Conservation (phyloP, 2,329 filamentous ascomycete genomes). For the Cladophialophora chaetospira region DNA sequence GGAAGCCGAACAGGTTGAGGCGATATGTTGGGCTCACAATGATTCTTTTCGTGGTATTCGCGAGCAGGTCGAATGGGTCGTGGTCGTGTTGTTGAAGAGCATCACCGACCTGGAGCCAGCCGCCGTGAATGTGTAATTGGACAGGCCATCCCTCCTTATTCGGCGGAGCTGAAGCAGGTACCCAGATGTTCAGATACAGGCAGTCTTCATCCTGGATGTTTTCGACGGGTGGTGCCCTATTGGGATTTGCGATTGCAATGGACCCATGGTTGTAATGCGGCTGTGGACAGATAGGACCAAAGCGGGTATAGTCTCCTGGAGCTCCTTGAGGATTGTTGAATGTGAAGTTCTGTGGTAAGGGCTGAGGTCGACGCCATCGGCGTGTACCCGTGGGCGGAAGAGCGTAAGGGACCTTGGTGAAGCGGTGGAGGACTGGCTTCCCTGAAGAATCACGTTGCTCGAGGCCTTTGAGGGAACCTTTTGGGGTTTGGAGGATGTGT, state of each 20-base stretch:
- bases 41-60: constrained; percentile 38
- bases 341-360: constrained; percentile 36
- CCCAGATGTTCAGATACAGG: constrained; percentile 54
- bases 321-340: constrained; percentile 34
- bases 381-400: constrained; percentile 42
- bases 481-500: constrained; percentile 28
- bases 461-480: constrained; percentile 28
- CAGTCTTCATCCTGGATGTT: constrained; percentile 51
- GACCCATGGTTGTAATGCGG: constrained; percentile 35
- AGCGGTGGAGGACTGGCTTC: constrained; percentile 35
- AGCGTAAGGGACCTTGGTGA: constrained; percentile 44
- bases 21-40: constrained; percentile 53
- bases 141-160: constrained; percentile 36
- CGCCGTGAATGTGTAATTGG: constrained; percentile 45
- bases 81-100: constrained; percentile 46
- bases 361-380: constrained; percentile 44
- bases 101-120: constrained; percentile 53
- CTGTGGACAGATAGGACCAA: constrained; percentile 46
- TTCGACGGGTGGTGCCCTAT: constrained; percentile 32
- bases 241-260: constrained; percentile 34
- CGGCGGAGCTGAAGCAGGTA: constrained; percentile 38
- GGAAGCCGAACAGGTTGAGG: constrained; percentile 54
- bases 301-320: constrained; percentile 44
- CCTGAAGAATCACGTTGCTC: constrained; percentile 24
- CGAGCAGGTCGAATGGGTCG: constrained; percentile 49